Evolutionary conservation across 2,329 filamentous ascomycete genomes (phyloP).

Genomic region (Talaromyces sp.): DNA sequence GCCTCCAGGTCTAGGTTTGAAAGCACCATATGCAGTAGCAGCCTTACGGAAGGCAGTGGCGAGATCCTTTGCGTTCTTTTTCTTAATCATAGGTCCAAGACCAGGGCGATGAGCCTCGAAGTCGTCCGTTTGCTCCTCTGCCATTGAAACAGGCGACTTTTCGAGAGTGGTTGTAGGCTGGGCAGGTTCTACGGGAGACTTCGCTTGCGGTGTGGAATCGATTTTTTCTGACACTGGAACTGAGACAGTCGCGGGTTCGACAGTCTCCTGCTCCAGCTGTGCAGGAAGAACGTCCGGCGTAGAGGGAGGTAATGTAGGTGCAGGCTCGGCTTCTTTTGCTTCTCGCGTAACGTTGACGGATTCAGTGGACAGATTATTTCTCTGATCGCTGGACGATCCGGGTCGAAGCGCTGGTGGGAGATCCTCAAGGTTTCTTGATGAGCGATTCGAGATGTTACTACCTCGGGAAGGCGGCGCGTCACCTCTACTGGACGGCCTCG

Average conservation of each 20-base stretch:
- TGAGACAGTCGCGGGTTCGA: background rate
- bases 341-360: constrained; percentile 11
- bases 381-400: constrained; percentile 20
- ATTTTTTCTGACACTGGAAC: background rate
- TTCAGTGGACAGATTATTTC: constrained; percentile 6
- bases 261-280: background rate
- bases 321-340: constrained; percentile 21
- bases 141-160: background rate
- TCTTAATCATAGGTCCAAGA: constrained; percentile 85
- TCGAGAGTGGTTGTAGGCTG: constrained; percentile 6
- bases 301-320: background rate
- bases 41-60: constrained; percentile 76
- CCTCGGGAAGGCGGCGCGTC: constrained; percentile 29
- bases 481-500: constrained; percentile 25
- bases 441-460: constrained; percentile 26
- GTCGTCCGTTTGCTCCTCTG: constrained; percentile 10
- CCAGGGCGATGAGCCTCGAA: constrained; percentile 62
- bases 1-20: constrained; percentile 84
- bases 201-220: constrained; percentile 20
- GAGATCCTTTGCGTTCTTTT: constrained; percentile 68
- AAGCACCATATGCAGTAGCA: constrained; percentile 65
- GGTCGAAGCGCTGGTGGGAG: constrained; percentile 25
- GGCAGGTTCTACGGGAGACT: constrained; percentile 20
- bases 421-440: constrained; percentile 22
- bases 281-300: background rate